Base-by-base conservation (phyloP, 805 yeast species). In the Yamadazyma sp. region DNA sequence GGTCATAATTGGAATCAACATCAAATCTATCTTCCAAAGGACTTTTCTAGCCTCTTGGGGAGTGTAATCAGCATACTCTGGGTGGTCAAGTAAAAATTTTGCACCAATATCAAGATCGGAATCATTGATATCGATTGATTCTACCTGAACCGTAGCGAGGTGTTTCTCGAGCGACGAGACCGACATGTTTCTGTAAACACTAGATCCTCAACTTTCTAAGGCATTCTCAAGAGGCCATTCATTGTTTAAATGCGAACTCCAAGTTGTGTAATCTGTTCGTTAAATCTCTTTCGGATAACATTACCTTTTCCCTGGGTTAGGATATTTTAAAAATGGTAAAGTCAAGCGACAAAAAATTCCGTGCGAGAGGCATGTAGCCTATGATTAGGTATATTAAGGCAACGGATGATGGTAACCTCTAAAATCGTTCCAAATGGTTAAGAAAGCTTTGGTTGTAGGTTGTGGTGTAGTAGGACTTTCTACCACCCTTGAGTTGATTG, bases 1-100 rank as follows among this genome's bases (percentile, higher is more conserved):
- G 32, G 55, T 49, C 42, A 60, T 48, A 7, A 55, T 35, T 3
- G 65, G 64, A 28, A 59, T 40, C 15, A 59, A 30, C 43, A 40
- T 49, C 8, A 44, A 19, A 43, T 56, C 60, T 18, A 55, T 57
- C 30, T 54, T 49, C 32, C 53, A 16, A 8, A 47, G 41, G 13
- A 56, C 38, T 17, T 35, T 48, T 20, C 35, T 47, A 12, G 48
- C 41, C 11, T 49, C 50, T 28, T 40, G 41, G 16, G 45, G 46
- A 14, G 48, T 40, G 28, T 44, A 44, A 31, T 41, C 48, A 28
- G 54, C 55, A 42, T 45, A 44, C 37, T 55, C 47, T 9, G 54
- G 50, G 31, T 52, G 53, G 21, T 50, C 54, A 12, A 40, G 9
- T 23, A 54, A 37, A 23, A 34, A 54, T 29, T 32, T 42, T 13